Conservation (phyloP, 805 yeast genomes). For the Candida khao-thaluensis region DNA sequence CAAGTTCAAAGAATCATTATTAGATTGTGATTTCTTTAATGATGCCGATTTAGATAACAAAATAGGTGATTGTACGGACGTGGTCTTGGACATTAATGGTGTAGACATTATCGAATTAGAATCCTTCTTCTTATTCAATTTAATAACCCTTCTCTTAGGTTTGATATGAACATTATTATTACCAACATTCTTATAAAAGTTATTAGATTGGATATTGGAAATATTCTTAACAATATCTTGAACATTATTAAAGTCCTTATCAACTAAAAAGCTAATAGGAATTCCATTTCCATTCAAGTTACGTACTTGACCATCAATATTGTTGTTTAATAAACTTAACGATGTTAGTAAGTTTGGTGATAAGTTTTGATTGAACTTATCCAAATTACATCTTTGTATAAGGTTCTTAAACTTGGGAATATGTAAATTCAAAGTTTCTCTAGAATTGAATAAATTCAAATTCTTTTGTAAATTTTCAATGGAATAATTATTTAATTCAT, state of each 20-base stretch:
- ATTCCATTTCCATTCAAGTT: constrained; percentile 33
- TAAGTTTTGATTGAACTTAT: constrained; percentile 36
- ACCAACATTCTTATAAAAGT: constrained; percentile 33
- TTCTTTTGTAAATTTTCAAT: constrained; percentile 46
- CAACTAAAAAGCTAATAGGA: constrained; percentile 36
- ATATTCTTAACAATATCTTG: constrained; percentile 40
- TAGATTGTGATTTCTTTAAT: neutral
- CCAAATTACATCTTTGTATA: constrained; percentile 56
- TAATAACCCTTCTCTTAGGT: constrained; percentile 46
- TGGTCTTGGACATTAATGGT: neutral
- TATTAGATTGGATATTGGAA: constrained; percentile 46
- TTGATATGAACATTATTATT: constrained; percentile 22
- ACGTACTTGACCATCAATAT: constrained; percentile 20
- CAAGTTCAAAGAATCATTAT: constrained; percentile 1
- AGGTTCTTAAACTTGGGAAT: constrained; percentile 58
- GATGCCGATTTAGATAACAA: constrained; percentile 7
- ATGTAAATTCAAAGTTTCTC: constrained; percentile 76
- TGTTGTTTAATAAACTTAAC: constrained; percentile 32
- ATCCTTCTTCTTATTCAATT: constrained; percentile 22
- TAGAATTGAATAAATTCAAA: constrained; percentile 55
- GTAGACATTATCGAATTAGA: neutral
- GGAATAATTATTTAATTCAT: constrained; percentile 50
- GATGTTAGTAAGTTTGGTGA: constrained; percentile 38
- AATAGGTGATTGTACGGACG: constrained; percentile 3
- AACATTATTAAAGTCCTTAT: constrained; percentile 29